Percentiles rank a stretch among this genome's conserved stretches.
Evolutionary conservation across 2,329 filamentous ascomycete genomes (phyloP).

Genomic region (Penicillium sp.): DNA sequence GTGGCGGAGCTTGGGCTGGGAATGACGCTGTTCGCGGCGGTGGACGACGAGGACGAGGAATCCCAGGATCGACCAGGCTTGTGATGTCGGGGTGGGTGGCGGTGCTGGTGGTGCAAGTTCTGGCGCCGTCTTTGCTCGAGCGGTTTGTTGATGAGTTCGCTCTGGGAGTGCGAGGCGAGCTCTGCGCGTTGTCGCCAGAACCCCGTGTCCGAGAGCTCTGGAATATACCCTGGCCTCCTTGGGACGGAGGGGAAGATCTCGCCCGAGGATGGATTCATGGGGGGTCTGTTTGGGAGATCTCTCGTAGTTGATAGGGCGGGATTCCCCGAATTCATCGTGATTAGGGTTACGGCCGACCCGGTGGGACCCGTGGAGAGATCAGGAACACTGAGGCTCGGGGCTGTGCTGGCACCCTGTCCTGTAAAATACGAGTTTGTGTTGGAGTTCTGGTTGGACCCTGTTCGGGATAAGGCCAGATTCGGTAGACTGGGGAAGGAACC

Average conservation of each 20-base stretch:
- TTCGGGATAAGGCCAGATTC: too few species aligned
- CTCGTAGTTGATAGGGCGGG: too few species aligned
- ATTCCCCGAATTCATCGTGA: too few species aligned
- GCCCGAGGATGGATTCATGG: too few species aligned
- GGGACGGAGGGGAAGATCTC: constrained; percentile 5
- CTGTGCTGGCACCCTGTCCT: too few species aligned
- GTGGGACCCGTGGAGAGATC: too few species aligned
- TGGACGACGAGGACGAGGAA: neutral
- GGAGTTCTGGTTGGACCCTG: too few species aligned
- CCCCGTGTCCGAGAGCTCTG: constrained; percentile 31
- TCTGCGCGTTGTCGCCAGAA: constrained; percentile 29
- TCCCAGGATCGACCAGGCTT: neutral
- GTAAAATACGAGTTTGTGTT: too few species aligned
- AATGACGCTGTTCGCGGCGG: neutral
- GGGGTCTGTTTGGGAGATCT: too few species aligned
- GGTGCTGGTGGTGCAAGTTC: neutral
- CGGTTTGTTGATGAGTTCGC: constrained; percentile 32
- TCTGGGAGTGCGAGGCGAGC: constrained; percentile 21
- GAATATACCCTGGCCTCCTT: constrained; percentile 4
- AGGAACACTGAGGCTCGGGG: too few species aligned
- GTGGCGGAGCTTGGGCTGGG: neutral
- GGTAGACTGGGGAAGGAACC: too few species aligned
- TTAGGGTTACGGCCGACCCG: too few species aligned
- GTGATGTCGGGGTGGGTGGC: neutral
- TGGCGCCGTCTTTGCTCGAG: constrained; percentile 10